Conservation (phyloP, 1,284 basidiomycete genomes). For the Fomitopsis pinicola region DNA sequence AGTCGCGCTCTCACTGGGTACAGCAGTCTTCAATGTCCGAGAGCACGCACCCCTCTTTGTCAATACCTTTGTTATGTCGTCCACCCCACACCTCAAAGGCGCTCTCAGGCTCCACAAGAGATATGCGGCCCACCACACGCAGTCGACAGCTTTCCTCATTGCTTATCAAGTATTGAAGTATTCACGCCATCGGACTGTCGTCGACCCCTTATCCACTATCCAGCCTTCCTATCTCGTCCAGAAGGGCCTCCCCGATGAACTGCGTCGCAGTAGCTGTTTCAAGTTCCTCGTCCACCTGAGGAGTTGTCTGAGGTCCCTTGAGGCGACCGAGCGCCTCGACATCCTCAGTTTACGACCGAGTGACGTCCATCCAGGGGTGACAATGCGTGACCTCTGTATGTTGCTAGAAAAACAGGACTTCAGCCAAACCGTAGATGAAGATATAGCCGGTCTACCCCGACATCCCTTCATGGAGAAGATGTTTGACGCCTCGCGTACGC, state of each 20-base stretch:
- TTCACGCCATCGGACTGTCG: slow-evolving; percentile 44
- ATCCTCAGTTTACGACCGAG: slow-evolving; percentile 11
- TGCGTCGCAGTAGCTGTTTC: slow-evolving; percentile 64
- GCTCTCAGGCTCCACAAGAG: background rate
- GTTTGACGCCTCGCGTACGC: slow-evolving; percentile 8
- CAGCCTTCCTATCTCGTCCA: slow-evolving; percentile 80
- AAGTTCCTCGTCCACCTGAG: slow-evolving; percentile 73
- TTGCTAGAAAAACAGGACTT: slow-evolving; percentile 22
- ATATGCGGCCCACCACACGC: background rate
- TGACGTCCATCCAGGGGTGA: slow-evolving; percentile 7
- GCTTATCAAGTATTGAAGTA: slow-evolving; percentile 45
- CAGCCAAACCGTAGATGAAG: slow-evolving; percentile 21
- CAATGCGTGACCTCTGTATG: slow-evolving; percentile 21
- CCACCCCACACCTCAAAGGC: no score
- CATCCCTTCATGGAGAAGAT: slow-evolving; percentile 20
- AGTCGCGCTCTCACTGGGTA: background rate
- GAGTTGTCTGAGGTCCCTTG: slow-evolving; percentile 40
- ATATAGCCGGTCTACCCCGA: slow-evolving; percentile 15
- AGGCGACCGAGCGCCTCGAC: slow-evolving; percentile 20
- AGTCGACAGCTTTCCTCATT: slow-evolving; percentile 21
- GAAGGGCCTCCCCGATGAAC: slow-evolving; percentile 55
- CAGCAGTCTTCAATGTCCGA: background rate
- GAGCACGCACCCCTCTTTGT: background rate
- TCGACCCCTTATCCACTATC: slow-evolving; percentile 74
- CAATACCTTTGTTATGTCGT: background rate